phyloP scores from a whole-genome alignment of 1,139 yeast species.

The Magnusiomyces sp. region DNA sequence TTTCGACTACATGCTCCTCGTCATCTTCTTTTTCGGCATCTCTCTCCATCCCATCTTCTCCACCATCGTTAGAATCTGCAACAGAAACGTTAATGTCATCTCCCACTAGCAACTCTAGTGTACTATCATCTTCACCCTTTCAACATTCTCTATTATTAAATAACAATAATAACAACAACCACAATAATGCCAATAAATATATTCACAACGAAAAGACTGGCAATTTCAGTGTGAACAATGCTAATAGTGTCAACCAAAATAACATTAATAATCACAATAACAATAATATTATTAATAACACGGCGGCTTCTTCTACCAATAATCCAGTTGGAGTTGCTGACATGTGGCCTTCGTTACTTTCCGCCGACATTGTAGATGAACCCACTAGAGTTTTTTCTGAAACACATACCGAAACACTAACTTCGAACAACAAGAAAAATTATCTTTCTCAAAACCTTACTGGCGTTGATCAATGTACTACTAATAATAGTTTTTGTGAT shows the following conservation, averaged over 20 bases:
- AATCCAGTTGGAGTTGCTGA: neutral
- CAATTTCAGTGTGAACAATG: too few relatives aligned
- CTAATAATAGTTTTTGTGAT: too few relatives aligned
- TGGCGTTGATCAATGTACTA: too few relatives aligned
- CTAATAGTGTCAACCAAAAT: neutral
- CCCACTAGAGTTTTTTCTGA: neutral
- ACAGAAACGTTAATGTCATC: neutral
- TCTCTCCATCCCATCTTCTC: constrained; percentile 14
- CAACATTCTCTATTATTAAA: too few relatives aligned
- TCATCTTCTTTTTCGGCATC: constrained; percentile 7
- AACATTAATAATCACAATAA: neutral
- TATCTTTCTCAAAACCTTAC: too few relatives aligned
- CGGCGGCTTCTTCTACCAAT: neutral
- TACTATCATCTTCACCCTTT: neutral
- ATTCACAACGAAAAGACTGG: neutral
- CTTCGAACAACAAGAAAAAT: neutral
- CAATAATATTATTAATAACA: neutral
- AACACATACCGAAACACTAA: neutral
- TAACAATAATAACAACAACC: neutral
- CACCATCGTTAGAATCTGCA: constrained; percentile 12
- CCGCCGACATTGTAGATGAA: neutral
- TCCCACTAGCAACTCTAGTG: neutral
- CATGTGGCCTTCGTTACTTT: neutral
- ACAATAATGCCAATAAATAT: neutral
- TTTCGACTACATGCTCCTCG: constrained; percentile 10